A percentile compares a stretch with the other conserved stretches of the same genome.
These are phyloP conservation scores for Fusarium brevicatenulatum DNA, from an alignment of 2,329 filamentous ascomycete species.

Conservation along the genomic window DNA sequence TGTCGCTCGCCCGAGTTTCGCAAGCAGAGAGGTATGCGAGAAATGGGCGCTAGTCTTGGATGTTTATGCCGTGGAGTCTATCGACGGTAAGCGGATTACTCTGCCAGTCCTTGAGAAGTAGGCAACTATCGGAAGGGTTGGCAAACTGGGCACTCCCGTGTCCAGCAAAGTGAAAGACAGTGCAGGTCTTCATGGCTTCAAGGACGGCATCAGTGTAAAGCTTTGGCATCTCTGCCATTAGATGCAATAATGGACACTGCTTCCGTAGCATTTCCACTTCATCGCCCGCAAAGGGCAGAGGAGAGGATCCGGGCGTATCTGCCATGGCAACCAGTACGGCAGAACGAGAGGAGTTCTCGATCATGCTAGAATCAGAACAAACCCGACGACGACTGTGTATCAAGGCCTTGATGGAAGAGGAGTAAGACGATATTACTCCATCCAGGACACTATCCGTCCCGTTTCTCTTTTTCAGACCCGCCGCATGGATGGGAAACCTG, in stretches of 20 bases:
- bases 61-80: background rate
- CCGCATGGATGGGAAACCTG: background rate
- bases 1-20: background rate
- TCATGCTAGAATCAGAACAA: background rate
- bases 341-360: background rate
- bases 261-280: background rate
- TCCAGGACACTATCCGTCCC: background rate
- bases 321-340: background rate
- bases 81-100: background rate
- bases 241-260: background rate
- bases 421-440: background rate
- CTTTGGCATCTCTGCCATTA: background rate
- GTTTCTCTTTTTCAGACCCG: background rate
- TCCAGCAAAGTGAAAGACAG: background rate
- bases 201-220: background rate
- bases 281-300: background rate
- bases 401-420: background rate
- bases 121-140: background rate
- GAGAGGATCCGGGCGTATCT: background rate
- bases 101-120: background rate
- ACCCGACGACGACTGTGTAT: background rate
- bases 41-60: background rate
- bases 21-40: background rate
- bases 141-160: background rate
- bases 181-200: background rate